Conservation (phyloP, 495 filamentous ascomycete genomes). For the Daldinia bambusicola region DNA sequence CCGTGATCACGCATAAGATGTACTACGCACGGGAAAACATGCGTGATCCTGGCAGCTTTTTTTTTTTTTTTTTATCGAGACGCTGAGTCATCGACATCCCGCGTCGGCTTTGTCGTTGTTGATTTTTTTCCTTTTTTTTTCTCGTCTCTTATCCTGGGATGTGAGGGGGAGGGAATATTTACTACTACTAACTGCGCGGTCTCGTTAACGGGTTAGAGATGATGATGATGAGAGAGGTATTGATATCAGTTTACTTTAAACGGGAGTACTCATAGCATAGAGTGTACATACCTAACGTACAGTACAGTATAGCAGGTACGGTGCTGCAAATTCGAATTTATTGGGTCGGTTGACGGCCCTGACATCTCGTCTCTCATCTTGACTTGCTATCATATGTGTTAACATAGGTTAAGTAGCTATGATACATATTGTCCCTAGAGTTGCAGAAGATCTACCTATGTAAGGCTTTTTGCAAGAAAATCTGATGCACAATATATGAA, state of each 20-base stretch:
- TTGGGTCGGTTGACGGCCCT: neutral
- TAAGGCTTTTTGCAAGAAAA: no score
- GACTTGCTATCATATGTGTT: no score
- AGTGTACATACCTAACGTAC: neutral
- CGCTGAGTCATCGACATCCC: neutral
- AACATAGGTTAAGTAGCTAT: no score
- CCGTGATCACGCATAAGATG: neutral
- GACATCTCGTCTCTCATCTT: neutral
- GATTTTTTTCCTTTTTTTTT: conserved; percentile 10
- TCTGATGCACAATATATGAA: no score
- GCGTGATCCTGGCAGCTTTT: neutral
- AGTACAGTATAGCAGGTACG: neutral
- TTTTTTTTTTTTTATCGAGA: neutral
- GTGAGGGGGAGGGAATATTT: conserved; percentile 7
- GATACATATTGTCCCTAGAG: no score
- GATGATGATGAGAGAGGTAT: neutral
- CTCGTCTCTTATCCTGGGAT: conserved; percentile 17
- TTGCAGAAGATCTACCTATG: no score
- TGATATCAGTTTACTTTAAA: conserved; percentile 1
- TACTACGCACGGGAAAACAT: neutral
- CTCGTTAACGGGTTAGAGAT: conserved; percentile 8
- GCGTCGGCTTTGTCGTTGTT: neutral
- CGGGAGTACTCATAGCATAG: neutral
- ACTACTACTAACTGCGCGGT: conserved; percentile 10
- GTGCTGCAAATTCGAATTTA: conserved; percentile 1